Evolutionary conservation across 805 yeast species (phyloP), one percentile per base, ranked within the genome.

Genomic region (Ascoidea tarda): DNA sequence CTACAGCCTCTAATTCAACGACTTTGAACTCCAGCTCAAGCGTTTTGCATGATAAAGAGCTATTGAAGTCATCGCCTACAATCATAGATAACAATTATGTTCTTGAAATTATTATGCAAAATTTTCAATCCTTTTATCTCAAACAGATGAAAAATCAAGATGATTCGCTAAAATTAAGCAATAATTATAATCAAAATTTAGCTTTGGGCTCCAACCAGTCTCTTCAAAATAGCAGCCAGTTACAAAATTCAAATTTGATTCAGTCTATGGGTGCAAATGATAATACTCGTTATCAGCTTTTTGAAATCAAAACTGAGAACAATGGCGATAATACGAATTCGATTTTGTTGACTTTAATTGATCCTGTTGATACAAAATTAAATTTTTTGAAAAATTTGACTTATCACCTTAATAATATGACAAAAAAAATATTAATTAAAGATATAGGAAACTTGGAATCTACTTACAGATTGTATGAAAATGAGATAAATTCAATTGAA

Each of bases 401-500:
- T 44, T 49, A 48, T 44, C 56, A 54, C 50, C 47, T 54, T 33
- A 52, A 52, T 46, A 52, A 46, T 32, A 50, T 55, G 8, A 38
- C 50, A 16, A 55, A 55, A 51, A 55, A 55, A 48, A 28, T 55
- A 16, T 46, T 55, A 10, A 14, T 55, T 8, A 54, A 52, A 42
- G 58, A 55, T 32, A 54, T 55, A 21, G 54, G 51, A 46, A 49
- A 52, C 31, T 46, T 55, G 10, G 44, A 38, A 14, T 46, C 32
- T 51, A 52, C 50, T 46, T 47, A 44, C 50, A 50, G 38, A 33
- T 47, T 50, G 32, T 50, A 32, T 53, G 51, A 33, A 49, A 54
- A 38, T 44, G 49, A 44, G 46, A 48, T 10, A 42, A 52, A 4
- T 60, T 59, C 50, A 57, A 57, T 33, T 61, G 62, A 52, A 52